These are phyloP conservation scores for Alternaria sp. DNA, from an alignment of 2,329 filamentous ascomycete genomes.

Conservation along the genomic window DNA sequence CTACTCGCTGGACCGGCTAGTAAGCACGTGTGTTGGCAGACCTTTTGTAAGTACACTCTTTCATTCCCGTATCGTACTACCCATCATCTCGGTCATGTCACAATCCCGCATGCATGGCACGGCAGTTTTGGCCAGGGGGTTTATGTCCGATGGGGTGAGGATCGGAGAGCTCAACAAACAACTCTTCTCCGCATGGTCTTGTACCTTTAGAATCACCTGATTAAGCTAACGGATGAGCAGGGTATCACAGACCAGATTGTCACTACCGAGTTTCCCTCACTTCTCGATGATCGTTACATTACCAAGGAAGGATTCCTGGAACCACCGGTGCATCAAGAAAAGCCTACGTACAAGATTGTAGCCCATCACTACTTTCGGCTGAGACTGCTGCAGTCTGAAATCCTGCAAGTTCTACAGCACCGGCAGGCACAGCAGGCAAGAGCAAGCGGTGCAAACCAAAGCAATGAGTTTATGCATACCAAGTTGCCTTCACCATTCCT, in stretches of 20 bases:
- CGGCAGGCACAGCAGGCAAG: conserved; percentile 85
- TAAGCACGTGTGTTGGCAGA: conserved; percentile 90
- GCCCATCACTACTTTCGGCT: conserved; percentile 92
- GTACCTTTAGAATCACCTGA: background rate
- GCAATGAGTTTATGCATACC: conserved; percentile 78
- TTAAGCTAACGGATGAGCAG: conserved; percentile 25
- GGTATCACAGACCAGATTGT: conserved; percentile 94
- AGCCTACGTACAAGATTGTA: conserved; percentile 87
- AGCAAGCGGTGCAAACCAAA: conserved; percentile 67
- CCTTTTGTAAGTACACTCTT: conserved; percentile 68
- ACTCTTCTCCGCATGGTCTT: background rate
- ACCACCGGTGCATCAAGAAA: conserved; percentile 64
- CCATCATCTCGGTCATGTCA: background rate
- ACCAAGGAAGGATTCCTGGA: conserved; percentile 77
- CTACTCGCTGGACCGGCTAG: conserved; percentile 92
- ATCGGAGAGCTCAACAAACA: background rate
- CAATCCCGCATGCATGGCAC: conserved; percentile 1
- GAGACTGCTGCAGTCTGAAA: conserved; percentile 89
- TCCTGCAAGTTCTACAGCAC: conserved; percentile 90
- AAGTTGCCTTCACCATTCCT: conserved; percentile 86
- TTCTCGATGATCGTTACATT: conserved; percentile 88
- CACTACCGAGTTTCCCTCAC: conserved; percentile 91
- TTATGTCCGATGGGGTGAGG: background rate
- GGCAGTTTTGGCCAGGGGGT: background rate
- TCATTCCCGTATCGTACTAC: conserved; percentile 1